Percentiles rank a stretch among this genome's conserved stretches.
phyloP scores from a whole-genome alignment of 495 filamentous ascomycete genomes.

The Tirmania nivea region DNA sequence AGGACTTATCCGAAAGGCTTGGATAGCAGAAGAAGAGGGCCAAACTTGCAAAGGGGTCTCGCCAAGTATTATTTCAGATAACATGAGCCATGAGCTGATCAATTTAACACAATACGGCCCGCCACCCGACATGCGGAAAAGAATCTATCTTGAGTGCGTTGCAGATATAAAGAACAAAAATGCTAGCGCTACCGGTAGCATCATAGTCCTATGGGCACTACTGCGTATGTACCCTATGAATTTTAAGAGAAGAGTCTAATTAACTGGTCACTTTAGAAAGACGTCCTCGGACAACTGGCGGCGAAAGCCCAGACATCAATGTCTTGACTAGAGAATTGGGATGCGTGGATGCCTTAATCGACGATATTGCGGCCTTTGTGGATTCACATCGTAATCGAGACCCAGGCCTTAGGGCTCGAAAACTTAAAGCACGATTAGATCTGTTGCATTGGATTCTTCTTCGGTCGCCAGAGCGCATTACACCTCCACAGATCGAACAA shows the following conservation, averaged over 20 bases:
- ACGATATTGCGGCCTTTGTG: constrained; percentile 30
- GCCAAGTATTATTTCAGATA: constrained; percentile 26
- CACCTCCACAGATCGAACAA: constrained; percentile 8
- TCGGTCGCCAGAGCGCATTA: constrained; percentile 12
- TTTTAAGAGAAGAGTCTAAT: constrained; percentile 16
- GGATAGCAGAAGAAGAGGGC: constrained; percentile 16
- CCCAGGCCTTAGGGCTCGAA: constrained; percentile 9
- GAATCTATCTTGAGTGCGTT: constrained; percentile 36
- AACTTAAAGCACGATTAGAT: constrained; percentile 16
- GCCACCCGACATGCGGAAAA: constrained; percentile 26
- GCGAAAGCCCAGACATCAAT: constrained; percentile 20
- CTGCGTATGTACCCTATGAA: constrained; percentile 22
- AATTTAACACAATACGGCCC: constrained; percentile 25
- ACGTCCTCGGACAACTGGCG: constrained; percentile 26
- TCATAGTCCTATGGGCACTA: constrained; percentile 44
- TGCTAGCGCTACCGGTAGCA: constrained; percentile 40
- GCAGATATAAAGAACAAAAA: constrained; percentile 36
- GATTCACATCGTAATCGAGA: constrained; percentile 15
- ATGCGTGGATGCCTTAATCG: constrained; percentile 29
- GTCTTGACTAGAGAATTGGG: constrained; percentile 33
- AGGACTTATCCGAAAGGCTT: constrained; percentile 16
- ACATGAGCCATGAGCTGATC: constrained; percentile 23
- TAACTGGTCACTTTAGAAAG: constrained; percentile 22
- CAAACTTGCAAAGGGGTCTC: constrained; percentile 23
- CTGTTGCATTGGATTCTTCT: constrained; percentile 20